These are phyloP conservation scores for Claviceps sp. DNA, from an alignment of 2,329 filamentous ascomycete species.

Conservation along the genomic window DNA sequence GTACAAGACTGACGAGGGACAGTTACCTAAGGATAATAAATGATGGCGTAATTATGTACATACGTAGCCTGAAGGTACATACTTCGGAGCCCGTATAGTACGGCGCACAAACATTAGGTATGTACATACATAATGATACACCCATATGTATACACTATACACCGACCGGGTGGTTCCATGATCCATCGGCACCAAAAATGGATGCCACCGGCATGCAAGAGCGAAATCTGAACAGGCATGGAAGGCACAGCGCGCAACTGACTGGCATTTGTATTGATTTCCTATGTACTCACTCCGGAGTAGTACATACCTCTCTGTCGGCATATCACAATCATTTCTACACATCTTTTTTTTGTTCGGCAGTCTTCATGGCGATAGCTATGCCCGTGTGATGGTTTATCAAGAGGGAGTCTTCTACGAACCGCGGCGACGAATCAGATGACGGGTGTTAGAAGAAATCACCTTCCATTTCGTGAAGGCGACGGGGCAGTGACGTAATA, in stretches of 20 bases:
- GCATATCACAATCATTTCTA: background rate
- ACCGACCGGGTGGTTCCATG: too few species aligned
- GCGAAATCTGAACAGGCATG: background rate
- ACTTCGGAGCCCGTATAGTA: too few species aligned
- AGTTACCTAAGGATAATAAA: too few species aligned
- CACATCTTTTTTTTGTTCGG: background rate
- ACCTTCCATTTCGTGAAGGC: background rate
- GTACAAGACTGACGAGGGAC: too few species aligned
- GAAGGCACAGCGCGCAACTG: background rate
- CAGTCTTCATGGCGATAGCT: background rate
- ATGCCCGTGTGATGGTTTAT: background rate
- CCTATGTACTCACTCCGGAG: too few species aligned
- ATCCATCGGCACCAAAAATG: background rate
- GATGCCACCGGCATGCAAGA: background rate
- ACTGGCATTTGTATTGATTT: background rate
- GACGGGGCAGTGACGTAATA: background rate
- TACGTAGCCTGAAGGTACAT: too few species aligned
- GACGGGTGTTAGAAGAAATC: background rate
- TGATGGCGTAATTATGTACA: too few species aligned
- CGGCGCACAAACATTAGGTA: too few species aligned
- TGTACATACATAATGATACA: slow-evolving; percentile 1
- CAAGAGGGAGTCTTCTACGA: background rate
- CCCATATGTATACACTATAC: background rate
- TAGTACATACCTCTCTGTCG: background rate
- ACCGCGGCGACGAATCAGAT: background rate